Evolutionary conservation across 208 protist genomes (phyloP).

Genomic region (Trichomonas gallinae): DNA sequence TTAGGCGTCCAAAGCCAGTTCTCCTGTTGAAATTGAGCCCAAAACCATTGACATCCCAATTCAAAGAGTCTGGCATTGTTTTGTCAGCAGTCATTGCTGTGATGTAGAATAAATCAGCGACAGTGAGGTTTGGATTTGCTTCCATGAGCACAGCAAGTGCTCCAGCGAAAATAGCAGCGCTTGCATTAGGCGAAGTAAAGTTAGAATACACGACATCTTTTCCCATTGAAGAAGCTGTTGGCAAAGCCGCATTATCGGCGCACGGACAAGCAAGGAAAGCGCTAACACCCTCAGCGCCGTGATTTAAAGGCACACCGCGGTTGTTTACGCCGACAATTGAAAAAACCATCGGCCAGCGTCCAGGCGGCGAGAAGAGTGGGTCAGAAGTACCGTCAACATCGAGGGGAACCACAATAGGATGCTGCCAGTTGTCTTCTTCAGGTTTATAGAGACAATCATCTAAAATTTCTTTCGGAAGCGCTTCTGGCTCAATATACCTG

Average conservation of each 20-base stretch:
- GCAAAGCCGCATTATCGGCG: not conserved
- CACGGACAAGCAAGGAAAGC: not conserved
- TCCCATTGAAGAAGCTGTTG: not conserved
- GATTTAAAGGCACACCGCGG: not conserved
- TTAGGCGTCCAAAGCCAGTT: not conserved
- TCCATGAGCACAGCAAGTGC: not conserved
- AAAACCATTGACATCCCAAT: not conserved
- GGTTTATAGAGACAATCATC: not conserved
- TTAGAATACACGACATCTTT: too few relatives aligned
- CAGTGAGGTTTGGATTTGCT: not conserved
- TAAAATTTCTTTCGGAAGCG: not conserved
- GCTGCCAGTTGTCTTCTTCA: not conserved
- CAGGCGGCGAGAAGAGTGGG: not conserved
- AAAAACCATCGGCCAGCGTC: not conserved
- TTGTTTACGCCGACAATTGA: not conserved
- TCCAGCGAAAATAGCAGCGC: not conserved
- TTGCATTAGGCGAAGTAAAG: not conserved
- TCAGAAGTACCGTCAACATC: not conserved
- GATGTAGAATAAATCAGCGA: not conserved
- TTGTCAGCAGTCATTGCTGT: not conserved
- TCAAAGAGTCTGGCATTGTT: not conserved
- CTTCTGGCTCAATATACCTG: not conserved
- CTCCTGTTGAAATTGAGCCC: not conserved
- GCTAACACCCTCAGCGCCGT: not conserved
- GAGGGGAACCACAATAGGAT: not conserved